Percentiles rank a stretch among this genome's conserved stretches.
Evolutionary conservation across 352 stramenopile genomes (phyloP).

Genomic region (Phytopythium aichiense): DNA sequence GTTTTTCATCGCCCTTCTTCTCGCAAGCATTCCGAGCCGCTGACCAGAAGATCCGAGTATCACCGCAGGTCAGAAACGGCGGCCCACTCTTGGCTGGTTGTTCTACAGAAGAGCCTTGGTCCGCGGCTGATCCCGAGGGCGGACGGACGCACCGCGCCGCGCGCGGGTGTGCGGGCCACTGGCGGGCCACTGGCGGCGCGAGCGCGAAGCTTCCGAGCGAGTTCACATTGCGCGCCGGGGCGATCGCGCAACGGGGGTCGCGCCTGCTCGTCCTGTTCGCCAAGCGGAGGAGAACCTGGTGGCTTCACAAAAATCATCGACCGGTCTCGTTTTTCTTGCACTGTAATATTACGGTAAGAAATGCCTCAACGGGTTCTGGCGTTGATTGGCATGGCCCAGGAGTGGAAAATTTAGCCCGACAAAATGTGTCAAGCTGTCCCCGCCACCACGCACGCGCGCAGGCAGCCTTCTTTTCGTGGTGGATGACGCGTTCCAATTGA

Average conservation of each 20-base stretch:
- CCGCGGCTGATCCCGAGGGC: not conserved
- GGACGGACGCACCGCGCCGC: not conserved
- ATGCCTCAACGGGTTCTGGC: not conserved
- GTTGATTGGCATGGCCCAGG: too few relatives aligned
- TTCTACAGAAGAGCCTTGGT: not conserved
- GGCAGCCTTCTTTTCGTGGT: not conserved
- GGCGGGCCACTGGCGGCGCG: not conserved
- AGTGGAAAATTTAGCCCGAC: not conserved
- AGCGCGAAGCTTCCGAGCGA: constrained; percentile 1
- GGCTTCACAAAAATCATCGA: not conserved
- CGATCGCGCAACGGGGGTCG: constrained; percentile 6
- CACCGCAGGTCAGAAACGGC: constrained; percentile 3
- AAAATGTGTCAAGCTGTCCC: not conserved
- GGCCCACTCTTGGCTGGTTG: not conserved
- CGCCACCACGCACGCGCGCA: too few relatives aligned
- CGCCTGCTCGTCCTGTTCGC: constrained; percentile 3
- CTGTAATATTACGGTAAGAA: not conserved
- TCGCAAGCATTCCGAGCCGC: not conserved
- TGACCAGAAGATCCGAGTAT: constrained; percentile 3
- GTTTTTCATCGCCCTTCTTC: not conserved
- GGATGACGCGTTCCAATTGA: not conserved
- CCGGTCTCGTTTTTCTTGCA: not conserved
- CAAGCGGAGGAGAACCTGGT: not conserved
- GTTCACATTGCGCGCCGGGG: not conserved
- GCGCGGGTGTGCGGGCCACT: too few relatives aligned